Base-by-base conservation (phyloP, 192 early-diverging fungal genomes). In the Coemansia sp. region DNA sequence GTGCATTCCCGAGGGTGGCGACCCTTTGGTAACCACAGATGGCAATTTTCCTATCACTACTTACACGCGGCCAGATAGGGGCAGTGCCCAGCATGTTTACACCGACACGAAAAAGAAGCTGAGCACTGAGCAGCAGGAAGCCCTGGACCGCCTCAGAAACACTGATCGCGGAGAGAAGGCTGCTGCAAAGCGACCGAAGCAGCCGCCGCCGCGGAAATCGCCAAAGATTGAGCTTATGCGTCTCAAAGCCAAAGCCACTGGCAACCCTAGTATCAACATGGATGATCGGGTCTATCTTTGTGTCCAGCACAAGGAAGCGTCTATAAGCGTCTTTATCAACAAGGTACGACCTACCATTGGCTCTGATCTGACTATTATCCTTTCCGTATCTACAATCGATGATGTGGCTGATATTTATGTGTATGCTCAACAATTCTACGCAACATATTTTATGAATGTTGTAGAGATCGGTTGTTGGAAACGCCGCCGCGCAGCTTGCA, bases 191-290 rank as follows among this genome's bases (percentile, higher is more conserved):
- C 45, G 47, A 19, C 29, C 34, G 9, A 60, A 44, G 34, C 23
- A 50, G 30, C 30, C 74, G 6, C 30, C 74, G 6, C 68, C 70
- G 15, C 70, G 65, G n/a, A 65, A 68, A 40, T 72, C 70, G 19
- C 70, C 75, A 14, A 65, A 68, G 53, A 67, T 73, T 37, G 76
- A 68, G 70, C 67, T 79, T 28, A 79, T 72, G 70, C 66, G 66
- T 6, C 70, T 79, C 52, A 79, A 72, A 57, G 59, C 63, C 55
- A 72, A 70, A 55, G 76, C 76, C 3, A 57, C 55, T 4, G 76
- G 76, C 2, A 73, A 69, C 52, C 4, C 60, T 2, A 79, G 64
- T 64, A 73, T 73, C 1, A 70, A 50, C n/a, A 59, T 64, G 59
- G 20, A 58, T 0, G 70, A 73, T 57, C 55, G 76, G 33, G 33